Evolutionary conservation across 2,329 filamentous ascomycete species (phyloP).

Genomic region (Lecanicillium sp.): DNA sequence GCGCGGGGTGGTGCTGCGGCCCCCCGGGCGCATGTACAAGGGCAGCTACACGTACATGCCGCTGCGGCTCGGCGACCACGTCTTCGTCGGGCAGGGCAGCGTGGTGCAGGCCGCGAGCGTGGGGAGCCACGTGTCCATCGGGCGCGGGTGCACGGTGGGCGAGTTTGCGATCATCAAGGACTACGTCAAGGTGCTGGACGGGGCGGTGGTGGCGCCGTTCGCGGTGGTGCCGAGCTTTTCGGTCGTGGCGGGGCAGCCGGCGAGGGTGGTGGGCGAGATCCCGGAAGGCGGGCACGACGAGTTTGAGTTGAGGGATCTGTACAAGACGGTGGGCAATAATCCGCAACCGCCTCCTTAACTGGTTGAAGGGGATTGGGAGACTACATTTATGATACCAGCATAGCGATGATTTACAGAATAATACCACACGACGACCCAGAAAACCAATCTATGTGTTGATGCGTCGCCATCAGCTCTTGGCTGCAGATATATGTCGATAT

Average conservation of each 20-base stretch:
- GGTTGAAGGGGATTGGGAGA: too few species aligned
- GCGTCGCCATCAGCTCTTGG: too few species aligned
- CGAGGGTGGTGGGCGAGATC: constrained; percentile 73
- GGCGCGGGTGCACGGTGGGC: constrained; percentile 68
- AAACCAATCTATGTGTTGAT: background rate
- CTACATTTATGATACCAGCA: constrained; percentile 7
- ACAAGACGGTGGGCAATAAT: constrained; percentile 59
- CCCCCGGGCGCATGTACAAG: constrained; percentile 76
- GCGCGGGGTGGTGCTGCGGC: constrained; percentile 69
- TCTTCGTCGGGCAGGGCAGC: constrained; percentile 72
- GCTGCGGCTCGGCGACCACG: constrained; percentile 88
- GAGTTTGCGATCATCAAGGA: constrained; percentile 92
- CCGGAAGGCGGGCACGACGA: constrained; percentile 62
- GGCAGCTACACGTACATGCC: constrained; percentile 78
- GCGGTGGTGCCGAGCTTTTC: constrained; percentile 93
- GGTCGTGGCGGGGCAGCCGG: constrained; percentile 80
- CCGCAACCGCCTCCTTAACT: constrained; percentile 24
- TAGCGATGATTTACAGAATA: constrained; percentile 12
- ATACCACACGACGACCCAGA: too few species aligned
- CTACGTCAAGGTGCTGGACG: constrained; percentile 81
- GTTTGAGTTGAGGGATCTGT: constrained; percentile 58
- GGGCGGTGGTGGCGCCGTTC: constrained; percentile 73
- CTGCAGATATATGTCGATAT: too few species aligned
- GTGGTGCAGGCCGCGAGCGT: constrained; percentile 80
- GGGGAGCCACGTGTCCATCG: constrained; percentile 81